These are phyloP conservation scores for Acanthamoeba castellanii DNA, from an alignment of 208 protist species.

Conservation along the genomic window DNA sequence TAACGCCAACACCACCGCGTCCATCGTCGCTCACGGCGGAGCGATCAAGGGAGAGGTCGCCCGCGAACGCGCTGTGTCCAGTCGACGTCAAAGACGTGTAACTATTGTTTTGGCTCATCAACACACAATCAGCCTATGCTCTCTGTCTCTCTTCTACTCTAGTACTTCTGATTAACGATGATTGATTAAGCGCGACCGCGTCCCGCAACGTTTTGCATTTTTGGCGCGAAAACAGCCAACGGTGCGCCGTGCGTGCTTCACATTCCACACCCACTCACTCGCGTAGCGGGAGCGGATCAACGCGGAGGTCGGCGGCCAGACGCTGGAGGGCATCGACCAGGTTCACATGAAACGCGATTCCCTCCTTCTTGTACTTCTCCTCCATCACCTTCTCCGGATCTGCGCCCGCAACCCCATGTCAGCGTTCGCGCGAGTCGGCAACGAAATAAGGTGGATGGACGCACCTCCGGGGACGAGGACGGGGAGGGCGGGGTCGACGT, in stretches of 20 bases:
- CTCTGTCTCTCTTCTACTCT: neutral
- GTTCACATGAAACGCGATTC: slow-evolving; percentile 45
- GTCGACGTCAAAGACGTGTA: neutral
- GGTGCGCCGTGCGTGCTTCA: neutral
- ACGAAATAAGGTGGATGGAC: neutral
- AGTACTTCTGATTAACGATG: too few relatives aligned
- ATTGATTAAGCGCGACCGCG: neutral
- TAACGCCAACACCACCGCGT: neutral
- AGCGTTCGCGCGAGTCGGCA: too few relatives aligned
- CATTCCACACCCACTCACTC: neutral
- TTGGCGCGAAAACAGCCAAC: neutral
- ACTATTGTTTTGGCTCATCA: neutral
- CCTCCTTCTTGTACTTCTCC: slow-evolving; percentile 31
- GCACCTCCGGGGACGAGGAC: slow-evolving; percentile 58
- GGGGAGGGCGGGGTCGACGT: neutral
- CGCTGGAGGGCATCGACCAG: slow-evolving; percentile 23
- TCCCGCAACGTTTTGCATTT: neutral
- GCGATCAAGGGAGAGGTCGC: neutral
- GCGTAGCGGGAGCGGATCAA: neutral
- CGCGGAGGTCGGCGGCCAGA: neutral
- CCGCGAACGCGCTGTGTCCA: neutral
- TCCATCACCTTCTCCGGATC: slow-evolving; percentile 65
- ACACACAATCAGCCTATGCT: neutral
- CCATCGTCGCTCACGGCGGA: slow-evolving; percentile 2
- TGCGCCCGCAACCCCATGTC: neutral